These are phyloP conservation scores for Exophiala dermatitidis DNA, from an alignment of 2,329 filamentous ascomycete genomes.

Conservation along the genomic window DNA sequence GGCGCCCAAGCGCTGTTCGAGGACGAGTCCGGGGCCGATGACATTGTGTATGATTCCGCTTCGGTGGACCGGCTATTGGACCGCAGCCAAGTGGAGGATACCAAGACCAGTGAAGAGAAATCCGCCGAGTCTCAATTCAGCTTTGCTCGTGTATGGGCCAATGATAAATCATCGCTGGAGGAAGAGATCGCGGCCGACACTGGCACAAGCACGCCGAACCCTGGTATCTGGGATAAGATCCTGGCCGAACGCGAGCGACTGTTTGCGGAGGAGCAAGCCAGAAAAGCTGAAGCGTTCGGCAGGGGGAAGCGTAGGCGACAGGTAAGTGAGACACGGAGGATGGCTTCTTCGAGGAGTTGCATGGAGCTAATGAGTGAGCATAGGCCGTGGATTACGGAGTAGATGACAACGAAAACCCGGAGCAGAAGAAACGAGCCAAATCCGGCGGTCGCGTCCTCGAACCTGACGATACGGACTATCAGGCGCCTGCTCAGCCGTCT, in stretches of 20 bases:
- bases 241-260: conserved; percentile 72
- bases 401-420: conserved; percentile 8
- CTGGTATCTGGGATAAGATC: conserved; percentile 76
- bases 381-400: conserved; percentile 25
- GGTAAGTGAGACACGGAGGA: conserved; percentile 33
- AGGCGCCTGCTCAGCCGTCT: conserved; percentile 46
- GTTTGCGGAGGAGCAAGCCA: conserved; percentile 64
- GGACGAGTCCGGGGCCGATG: conserved; percentile 58
- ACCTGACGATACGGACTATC: conserved; percentile 17
- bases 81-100: conserved; percentile 70
- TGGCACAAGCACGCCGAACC: conserved; percentile 51
- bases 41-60: conserved; percentile 72
- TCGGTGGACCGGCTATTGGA: conserved; percentile 90
- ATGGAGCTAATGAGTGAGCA: conserved; percentile 2
- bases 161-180: conserved; percentile 62
- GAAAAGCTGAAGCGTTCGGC: conserved; percentile 67
- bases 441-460: conserved; percentile 24
- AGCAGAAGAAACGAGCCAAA: not conserved
- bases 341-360: not conserved
- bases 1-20: conserved; percentile 82
- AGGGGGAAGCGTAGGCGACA: conserved; percentile 70
- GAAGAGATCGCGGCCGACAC: conserved; percentile 50
- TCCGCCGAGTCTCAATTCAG: conserved; percentile 75
- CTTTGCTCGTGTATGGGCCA: conserved; percentile 86
- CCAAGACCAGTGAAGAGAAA: conserved; percentile 55